Evolutionary conservation across 352 stramenopile species (phyloP).

Genomic region (Phytophthora brassicae): DNA sequence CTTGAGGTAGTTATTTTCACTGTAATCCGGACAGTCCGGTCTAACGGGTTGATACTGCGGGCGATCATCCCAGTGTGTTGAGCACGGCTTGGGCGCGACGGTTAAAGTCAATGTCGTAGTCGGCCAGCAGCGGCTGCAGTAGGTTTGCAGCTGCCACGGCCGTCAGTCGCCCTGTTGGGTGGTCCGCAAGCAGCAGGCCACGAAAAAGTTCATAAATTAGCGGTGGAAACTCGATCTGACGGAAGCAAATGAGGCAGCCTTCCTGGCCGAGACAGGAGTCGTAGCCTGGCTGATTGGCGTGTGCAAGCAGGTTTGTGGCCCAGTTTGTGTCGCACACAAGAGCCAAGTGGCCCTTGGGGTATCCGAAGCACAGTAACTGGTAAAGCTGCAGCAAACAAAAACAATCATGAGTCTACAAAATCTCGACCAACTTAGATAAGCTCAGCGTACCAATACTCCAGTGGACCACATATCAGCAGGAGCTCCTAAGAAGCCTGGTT

Average conservation of each 20-base stretch:
- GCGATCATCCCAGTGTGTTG: constrained; percentile 36
- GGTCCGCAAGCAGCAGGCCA: constrained; percentile 52
- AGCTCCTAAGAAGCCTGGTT: constrained; percentile 65
- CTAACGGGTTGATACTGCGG: not conserved
- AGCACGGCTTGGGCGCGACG: constrained; percentile 51
- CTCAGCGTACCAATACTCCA: constrained; percentile 62
- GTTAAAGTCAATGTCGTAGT: constrained; percentile 65
- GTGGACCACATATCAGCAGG: constrained; percentile 81
- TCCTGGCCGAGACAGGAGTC: constrained; percentile 50
- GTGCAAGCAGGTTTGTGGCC: constrained; percentile 64
- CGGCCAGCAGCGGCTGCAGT: constrained; percentile 56
- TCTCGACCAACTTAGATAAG: not conserved
- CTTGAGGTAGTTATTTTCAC: too few relatives aligned
- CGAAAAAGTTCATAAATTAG: constrained; percentile 77
- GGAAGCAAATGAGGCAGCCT: constrained; percentile 83
- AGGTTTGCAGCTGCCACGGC: constrained; percentile 50
- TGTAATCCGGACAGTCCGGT: constrained; percentile 4
- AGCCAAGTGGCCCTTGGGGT: constrained; percentile 75
- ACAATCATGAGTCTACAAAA: constrained; percentile 9
- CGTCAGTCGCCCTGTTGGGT: constrained; percentile 55
- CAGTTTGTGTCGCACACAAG: constrained; percentile 79
- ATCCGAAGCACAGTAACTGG: constrained; percentile 79
- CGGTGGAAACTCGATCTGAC: constrained; percentile 69
- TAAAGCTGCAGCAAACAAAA: constrained; percentile 56
- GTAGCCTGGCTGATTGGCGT: constrained; percentile 46